phyloP scores from a whole-genome alignment of 129 eudicot genomes.

The Ambrosia artemisiifolia region DNA sequence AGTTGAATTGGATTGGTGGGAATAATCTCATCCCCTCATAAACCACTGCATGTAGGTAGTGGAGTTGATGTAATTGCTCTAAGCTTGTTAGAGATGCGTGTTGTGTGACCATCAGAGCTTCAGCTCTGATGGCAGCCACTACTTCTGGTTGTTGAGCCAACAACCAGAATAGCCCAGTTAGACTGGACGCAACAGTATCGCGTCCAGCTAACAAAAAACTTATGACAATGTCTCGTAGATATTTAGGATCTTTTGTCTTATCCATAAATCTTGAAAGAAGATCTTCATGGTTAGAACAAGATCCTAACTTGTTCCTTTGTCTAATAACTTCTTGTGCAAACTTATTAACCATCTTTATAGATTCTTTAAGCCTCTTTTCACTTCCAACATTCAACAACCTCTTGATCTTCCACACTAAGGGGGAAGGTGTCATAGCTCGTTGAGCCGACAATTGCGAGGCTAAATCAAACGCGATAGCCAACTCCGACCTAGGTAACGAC shows the following conservation, averaged over 20 bases:
- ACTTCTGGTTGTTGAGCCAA: conserved; percentile 53
- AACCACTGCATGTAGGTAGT: conserved; percentile 66
- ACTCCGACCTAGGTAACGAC: conserved; percentile 50
- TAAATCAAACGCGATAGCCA: conserved; percentile 56
- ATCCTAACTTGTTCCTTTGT: conserved; percentile 43
- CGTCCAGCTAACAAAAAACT: conserved; percentile 83
- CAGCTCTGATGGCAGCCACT: conserved; percentile 42
- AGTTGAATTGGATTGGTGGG: conserved; percentile 87
- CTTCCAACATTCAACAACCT: conserved; percentile 56
- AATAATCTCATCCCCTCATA: conserved; percentile 78
- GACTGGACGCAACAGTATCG: conserved; percentile 75
- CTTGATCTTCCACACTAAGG: conserved; percentile 64
- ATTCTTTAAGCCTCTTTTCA: conserved; percentile 41
- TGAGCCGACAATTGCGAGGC: conserved; percentile 73
- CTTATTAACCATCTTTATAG: conserved; percentile 44
- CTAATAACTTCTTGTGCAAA: conserved; percentile 63
- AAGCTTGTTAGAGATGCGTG: conserved; percentile 25
- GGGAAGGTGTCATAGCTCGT: conserved; percentile 55
- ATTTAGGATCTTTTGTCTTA: conserved; percentile 43
- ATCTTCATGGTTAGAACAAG: conserved; percentile 43
- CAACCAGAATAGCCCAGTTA: conserved; percentile 62
- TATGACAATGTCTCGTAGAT: conserved; percentile 61
- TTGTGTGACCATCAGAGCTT: conserved; percentile 43
- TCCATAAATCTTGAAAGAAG: conserved; percentile 81
- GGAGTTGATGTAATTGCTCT: conserved; percentile 48